A percentile compares a stretch with the other conserved stretches of the same genome.
phyloP scores from a whole-genome alignment of 768 basidiomycete genomes.

The Lactarius vividus region DNA sequence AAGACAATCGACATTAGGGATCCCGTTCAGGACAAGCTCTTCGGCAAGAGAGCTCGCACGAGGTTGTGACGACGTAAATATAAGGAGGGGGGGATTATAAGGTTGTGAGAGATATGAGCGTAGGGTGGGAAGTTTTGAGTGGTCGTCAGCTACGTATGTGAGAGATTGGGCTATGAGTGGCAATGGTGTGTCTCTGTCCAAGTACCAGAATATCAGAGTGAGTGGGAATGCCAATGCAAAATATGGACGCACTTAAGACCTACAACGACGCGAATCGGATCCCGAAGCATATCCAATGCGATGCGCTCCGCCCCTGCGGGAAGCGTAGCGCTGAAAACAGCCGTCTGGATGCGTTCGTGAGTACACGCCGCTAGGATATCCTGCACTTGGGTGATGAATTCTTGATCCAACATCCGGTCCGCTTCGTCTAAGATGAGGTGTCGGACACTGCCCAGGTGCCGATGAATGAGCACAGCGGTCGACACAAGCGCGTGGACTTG shows the following conservation, averaged over 20 bases:
- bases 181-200: constrained; percentile 83
- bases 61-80: constrained; percentile 90
- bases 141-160: constrained; percentile 88
- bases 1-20: constrained; percentile 81
- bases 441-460: constrained; percentile 55
- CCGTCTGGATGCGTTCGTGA: constrained; percentile 69
- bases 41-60: constrained; percentile 77
- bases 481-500: neutral
- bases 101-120: constrained; percentile 75
- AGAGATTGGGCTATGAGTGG: constrained; percentile 87
- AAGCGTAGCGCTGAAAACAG: constrained; percentile 92
- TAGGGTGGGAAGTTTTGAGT: constrained; percentile 91
- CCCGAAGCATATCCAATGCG: constrained; percentile 77
- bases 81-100: constrained; percentile 85
- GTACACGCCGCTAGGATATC: constrained; percentile 82
- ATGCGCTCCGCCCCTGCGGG: constrained; percentile 85
- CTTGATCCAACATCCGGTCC: constrained; percentile 84
- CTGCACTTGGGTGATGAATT: constrained; percentile 85
- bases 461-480: constrained; percentile 5
- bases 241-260: constrained; percentile 79
- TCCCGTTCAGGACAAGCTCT: constrained; percentile 75
- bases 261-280: constrained; percentile 92
- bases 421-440: constrained; percentile 89
- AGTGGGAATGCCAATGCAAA: neutral
- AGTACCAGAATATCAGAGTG: constrained; percentile 4